A percentile compares a stretch with the other conserved stretches of the same genome.
Evolutionary conservation across 1,139 yeast species (phyloP).

Genomic region (Suhomyces panamericanus): DNA sequence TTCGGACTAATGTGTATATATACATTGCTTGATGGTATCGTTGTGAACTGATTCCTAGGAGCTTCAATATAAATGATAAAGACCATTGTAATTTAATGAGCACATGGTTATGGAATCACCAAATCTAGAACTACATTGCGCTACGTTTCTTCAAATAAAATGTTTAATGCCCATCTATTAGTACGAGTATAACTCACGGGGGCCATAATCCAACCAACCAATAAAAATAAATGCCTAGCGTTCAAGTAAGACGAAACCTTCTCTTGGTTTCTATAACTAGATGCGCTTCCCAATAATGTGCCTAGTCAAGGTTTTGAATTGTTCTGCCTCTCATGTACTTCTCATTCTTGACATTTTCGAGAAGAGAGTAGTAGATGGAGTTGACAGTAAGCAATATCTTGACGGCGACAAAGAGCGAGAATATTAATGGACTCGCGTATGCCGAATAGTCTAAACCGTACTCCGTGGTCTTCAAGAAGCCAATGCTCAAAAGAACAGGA

Average conservation of each 20-base stretch:
- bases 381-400: constrained; percentile 14
- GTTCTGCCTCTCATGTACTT: constrained; percentile 63
- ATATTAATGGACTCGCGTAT: constrained; percentile 10
- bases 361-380: constrained; percentile 25
- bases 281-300: neutral
- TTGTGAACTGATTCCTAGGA: constrained; percentile 1
- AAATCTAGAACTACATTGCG: too few relatives aligned
- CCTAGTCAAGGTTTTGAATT: constrained; percentile 47
- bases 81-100: neutral
- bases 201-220: neutral
- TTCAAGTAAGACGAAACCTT: too few relatives aligned
- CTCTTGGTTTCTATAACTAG: too few relatives aligned
- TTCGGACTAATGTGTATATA: neutral
- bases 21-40: constrained; percentile 1
- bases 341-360: constrained; percentile 56
- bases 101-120: neutral
- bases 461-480: neutral
- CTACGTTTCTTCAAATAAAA: neutral
- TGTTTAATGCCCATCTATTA: neutral
- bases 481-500: constrained; percentile 14
- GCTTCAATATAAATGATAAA: constrained; percentile 1
- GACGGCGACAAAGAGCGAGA: constrained; percentile 17
- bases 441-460: neutral
- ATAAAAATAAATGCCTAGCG: too few relatives aligned
- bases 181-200: neutral